Conservation (phyloP, 2,329 filamentous ascomycete genomes). For the Fusarium bulbicola region DNA sequence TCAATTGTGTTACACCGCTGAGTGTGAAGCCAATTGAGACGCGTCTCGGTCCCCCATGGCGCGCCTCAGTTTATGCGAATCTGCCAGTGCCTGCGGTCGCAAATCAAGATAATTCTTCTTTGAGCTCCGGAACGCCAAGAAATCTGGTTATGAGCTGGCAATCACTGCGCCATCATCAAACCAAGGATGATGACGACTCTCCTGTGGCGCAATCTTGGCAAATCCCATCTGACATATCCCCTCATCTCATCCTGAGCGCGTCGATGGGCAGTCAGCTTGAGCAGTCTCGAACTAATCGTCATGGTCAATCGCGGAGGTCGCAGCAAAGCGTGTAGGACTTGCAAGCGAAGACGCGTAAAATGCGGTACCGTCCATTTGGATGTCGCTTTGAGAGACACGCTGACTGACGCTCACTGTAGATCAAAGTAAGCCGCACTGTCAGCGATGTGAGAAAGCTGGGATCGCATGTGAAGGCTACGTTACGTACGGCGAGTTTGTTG, state of each 20-base stretch:
- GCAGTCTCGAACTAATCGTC: neutral
- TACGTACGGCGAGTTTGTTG: neutral
- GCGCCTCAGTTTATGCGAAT: neutral
- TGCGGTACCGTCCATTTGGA: neutral
- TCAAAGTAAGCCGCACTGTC: conserved; percentile 9
- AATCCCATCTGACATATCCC: conserved; percentile 2
- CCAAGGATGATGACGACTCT: conserved; percentile 6
- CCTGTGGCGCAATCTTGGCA: conserved; percentile 23
- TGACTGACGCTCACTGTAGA: neutral
- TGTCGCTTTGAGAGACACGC: too few species aligned
- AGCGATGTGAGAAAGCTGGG: conserved; percentile 5
- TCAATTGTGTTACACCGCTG: too few species aligned
- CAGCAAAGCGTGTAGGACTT: conserved; percentile 21
- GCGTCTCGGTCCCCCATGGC: too few species aligned
- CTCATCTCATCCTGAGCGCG: neutral
- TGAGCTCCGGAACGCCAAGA: neutral
- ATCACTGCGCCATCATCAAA: neutral
- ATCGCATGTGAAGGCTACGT: conserved; percentile 11
- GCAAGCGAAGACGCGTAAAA: conserved; percentile 24
- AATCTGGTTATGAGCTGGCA: too few species aligned
- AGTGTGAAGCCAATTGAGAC: neutral
- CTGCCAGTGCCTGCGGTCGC: neutral
- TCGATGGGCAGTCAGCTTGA: neutral
- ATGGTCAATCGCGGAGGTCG: conserved; percentile 24
- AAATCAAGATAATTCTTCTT: neutral